Base-by-base conservation (phyloP, 352 stramenopile species). In the Phytophthora sp. region DNA sequence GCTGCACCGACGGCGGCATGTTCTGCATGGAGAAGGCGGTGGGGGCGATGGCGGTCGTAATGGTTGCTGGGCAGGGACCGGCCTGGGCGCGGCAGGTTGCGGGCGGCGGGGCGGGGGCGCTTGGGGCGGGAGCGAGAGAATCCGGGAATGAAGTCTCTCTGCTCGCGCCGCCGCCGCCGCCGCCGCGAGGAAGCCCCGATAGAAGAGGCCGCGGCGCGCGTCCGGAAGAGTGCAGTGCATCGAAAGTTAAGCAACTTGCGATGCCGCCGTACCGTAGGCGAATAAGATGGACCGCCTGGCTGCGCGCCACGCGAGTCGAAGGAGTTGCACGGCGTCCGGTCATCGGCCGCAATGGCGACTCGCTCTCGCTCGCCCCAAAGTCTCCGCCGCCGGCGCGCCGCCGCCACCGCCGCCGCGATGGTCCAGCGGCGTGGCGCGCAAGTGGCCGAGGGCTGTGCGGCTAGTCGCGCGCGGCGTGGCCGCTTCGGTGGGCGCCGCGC, bases 201-300 rank as follows among this genome's bases (percentile, higher is more conserved):
- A 72, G 55, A 75, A 63, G 50, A 63, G 52, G 30, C 41, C 32
- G 37, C 38, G 17, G 30, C 31, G 48, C 60, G 56, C 31, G 59
- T 48, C 20, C 44, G 20, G 42, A 68, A 44, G 42, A 59, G 37
- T 39, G 49, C 59, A 34, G 60, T 49, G 43, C 52, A 53, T 74
- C 35, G 67, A 76, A 76, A 13, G 27, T 62, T 76, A 76, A 60
- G 28, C 44, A n/a, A n/a, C n/a, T n/a, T n/a, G n/a, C n/a, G n/a
- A n/a, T 42, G 27, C 13, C 17, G 21, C 26, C 43, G 35, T 49
- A 54, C 43, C 15, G 50, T 61, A 54, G 51, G 48, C n/a, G 54
- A 71, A 71, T 71, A 74, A 74, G 61, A 71, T 71, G 38, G 13
- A 27, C 54, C 37, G 17, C 43, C 34, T 35, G 24, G 67, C 42